Percentiles rank a stretch among this genome's conserved stretches.
Evolutionary conservation across 306 rosid species (phyloP).

Genomic region (Parietaria judaica): DNA sequence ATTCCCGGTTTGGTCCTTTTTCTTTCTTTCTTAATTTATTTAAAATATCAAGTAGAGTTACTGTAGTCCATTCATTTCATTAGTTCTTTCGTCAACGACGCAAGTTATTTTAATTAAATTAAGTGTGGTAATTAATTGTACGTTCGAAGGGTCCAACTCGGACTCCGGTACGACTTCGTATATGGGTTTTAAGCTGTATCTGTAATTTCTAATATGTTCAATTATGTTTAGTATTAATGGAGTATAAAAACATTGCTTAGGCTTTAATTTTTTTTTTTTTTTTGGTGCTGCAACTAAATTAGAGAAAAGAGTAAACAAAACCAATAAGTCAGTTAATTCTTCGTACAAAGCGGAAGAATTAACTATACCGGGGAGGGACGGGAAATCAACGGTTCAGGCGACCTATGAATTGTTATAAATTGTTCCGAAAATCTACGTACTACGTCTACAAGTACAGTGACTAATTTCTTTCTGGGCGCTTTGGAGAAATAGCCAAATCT

Average conservation of each 20-base stretch:
- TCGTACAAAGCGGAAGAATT: too few relatives aligned
- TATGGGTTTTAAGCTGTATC: conserved; percentile 27
- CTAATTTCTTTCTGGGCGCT: too few relatives aligned
- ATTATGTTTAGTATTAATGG: conserved; percentile 37
- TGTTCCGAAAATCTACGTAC: too few relatives aligned
- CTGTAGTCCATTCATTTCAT: conserved; percentile 32
- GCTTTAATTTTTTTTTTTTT: conserved; percentile 6
- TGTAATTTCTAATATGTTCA: conserved; percentile 27
- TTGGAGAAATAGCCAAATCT: too few relatives aligned
- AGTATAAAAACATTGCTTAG: conserved; percentile 33
- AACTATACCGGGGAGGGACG: too few relatives aligned
- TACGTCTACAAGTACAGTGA: too few relatives aligned
- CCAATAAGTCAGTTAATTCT: too few relatives aligned
- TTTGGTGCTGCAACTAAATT: too few relatives aligned
- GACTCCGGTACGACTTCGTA: conserved; percentile 25
- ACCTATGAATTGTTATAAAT: too few relatives aligned
- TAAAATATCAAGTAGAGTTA: neutral
- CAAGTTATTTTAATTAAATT: conserved; percentile 13
- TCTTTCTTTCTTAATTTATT: neutral
- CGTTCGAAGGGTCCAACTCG: conserved; percentile 30
- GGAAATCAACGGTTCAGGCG: too few relatives aligned
- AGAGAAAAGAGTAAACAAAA: too few relatives aligned
- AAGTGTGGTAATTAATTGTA: conserved; percentile 27
- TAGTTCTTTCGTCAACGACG: conserved; percentile 24
- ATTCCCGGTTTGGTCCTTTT: conserved; percentile 15